Evolutionary conservation across 1,139 yeast genomes (phyloP).

Genomic region (Maudiozyma humilis): DNA sequence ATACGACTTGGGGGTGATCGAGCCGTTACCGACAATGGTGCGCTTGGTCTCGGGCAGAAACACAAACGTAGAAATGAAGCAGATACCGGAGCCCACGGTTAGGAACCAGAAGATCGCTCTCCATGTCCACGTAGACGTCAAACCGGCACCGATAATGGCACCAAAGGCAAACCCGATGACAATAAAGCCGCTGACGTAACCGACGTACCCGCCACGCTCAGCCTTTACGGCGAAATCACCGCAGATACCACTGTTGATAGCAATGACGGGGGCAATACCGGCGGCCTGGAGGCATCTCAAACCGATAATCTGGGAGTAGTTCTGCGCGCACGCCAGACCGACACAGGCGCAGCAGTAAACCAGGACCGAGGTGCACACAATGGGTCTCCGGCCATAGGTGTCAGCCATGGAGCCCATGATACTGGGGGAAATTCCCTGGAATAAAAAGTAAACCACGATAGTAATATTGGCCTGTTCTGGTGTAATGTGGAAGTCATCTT

Average conservation of each 20-base stretch:
- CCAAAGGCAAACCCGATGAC: slow-evolving; percentile 70
- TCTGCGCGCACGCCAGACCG: slow-evolving; percentile 45
- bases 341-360: slow-evolving; percentile 48
- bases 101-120: slow-evolving; percentile 69
- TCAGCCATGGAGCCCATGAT: slow-evolving; percentile 59
- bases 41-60: slow-evolving; percentile 67
- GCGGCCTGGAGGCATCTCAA: slow-evolving; percentile 61
- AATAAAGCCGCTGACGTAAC: slow-evolving; percentile 54
- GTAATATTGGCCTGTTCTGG: slow-evolving; percentile 54
- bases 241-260: slow-evolving; percentile 56
- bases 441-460: slow-evolving; percentile 60
- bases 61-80: slow-evolving; percentile 35
- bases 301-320: slow-evolving; percentile 45
- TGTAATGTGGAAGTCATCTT: slow-evolving; percentile 43
- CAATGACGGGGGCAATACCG: slow-evolving; percentile 62
- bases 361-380: slow-evolving; percentile 42
- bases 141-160: slow-evolving; percentile 65
- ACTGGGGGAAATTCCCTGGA: slow-evolving; percentile 66
- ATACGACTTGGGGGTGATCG: slow-evolving; percentile 38
- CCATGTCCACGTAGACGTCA: slow-evolving; percentile 58
- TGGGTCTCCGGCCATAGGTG: slow-evolving; percentile 59
- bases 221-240: slow-evolving; percentile 57
- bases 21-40: slow-evolving; percentile 59
- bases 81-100: slow-evolving; percentile 48
- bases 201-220: slow-evolving; percentile 59